A percentile compares a stretch with the other conserved stretches of the same genome.
Conservation (phyloP, 78 protist genomes). For the Blattamonas nauphoetae region DNA sequence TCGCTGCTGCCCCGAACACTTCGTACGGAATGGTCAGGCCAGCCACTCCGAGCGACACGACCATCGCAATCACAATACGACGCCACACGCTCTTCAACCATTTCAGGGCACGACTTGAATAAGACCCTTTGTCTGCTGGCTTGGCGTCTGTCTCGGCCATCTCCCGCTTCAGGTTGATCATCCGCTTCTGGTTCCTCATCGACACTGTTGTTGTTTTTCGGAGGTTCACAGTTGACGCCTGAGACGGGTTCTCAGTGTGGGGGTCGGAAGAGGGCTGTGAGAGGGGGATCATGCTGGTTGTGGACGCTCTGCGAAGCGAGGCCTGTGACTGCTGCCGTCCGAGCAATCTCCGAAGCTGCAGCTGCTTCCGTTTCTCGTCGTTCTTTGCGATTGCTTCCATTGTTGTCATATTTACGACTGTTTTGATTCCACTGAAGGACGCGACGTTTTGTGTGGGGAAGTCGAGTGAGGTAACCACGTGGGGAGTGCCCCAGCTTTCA, state of each 20-base stretch:
- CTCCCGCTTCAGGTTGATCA: too few relatives aligned
- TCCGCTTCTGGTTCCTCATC: too few relatives aligned
- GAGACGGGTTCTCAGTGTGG: too few relatives aligned
- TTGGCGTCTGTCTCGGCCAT: too few relatives aligned
- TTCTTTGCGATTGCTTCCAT: not conserved
- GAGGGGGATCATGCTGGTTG: not conserved
- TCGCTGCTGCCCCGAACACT: not conserved
- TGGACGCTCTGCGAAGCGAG: not conserved
- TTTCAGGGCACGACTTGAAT: not conserved
- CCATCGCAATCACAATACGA: not conserved
- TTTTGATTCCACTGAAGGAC: not conserved
- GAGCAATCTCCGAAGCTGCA: not conserved
- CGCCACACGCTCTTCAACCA: not conserved
- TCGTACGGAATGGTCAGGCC: not conserved
- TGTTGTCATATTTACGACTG: not conserved
- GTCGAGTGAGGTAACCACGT: not conserved
- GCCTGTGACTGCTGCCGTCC: not conserved
- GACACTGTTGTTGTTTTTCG: too few relatives aligned
- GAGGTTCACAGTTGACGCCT: too few relatives aligned
- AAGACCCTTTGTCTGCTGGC: too few relatives aligned
- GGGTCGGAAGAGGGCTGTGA: not conserved
- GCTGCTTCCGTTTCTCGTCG: not conserved
- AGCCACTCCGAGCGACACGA: not conserved
- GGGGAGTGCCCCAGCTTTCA: not conserved
- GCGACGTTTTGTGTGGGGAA: not conserved